A percentile compares a stretch with the other conserved stretches of the same genome.
Evolutionary conservation across 2,329 filamentous ascomycete species (phyloP).

Genomic region (Chrysosporium queenslandicum): DNA sequence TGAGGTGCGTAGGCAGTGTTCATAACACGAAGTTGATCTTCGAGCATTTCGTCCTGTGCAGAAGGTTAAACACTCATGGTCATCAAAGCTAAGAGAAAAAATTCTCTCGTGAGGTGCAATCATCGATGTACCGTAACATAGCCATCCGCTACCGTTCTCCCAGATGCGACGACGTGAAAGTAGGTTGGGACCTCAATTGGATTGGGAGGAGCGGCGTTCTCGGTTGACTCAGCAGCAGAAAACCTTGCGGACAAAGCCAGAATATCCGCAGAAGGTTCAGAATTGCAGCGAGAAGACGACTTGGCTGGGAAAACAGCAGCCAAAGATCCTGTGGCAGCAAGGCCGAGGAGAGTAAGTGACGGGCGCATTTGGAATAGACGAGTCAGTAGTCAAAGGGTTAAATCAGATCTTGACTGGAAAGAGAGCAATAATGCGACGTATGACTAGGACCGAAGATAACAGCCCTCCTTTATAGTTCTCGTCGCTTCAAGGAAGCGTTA

Average conservation of each 20-base stretch:
- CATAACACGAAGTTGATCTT: conserved; percentile 11
- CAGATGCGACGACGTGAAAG: conserved; percentile 35
- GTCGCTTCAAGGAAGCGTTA: too few species aligned
- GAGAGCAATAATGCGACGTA: too few species aligned
- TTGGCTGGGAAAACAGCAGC: neutral
- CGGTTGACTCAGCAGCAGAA: neutral
- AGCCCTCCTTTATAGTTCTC: too few species aligned
- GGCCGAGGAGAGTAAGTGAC: conserved; percentile 1
- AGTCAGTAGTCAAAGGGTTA: too few species aligned
- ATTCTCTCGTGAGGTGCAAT: neutral
- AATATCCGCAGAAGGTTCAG: neutral
- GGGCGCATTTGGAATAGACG: neutral
- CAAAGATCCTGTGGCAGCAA: neutral
- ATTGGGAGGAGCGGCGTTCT: conserved; percentile 7
- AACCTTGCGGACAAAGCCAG: neutral
- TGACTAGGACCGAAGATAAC: too few species aligned
- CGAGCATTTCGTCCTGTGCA: conserved; percentile 9
- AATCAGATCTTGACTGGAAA: neutral
- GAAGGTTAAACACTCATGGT: neutral
- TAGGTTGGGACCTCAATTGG: conserved; percentile 34
- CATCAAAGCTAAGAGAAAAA: neutral
- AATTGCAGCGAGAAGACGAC: neutral
- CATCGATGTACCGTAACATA: neutral
- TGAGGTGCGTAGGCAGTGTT: conserved; percentile 34
- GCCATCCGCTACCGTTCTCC: conserved; percentile 28